Evolutionary conservation across 75 land plant species (phyloP).

Genomic region (Ceratopteris richardii): DNA sequence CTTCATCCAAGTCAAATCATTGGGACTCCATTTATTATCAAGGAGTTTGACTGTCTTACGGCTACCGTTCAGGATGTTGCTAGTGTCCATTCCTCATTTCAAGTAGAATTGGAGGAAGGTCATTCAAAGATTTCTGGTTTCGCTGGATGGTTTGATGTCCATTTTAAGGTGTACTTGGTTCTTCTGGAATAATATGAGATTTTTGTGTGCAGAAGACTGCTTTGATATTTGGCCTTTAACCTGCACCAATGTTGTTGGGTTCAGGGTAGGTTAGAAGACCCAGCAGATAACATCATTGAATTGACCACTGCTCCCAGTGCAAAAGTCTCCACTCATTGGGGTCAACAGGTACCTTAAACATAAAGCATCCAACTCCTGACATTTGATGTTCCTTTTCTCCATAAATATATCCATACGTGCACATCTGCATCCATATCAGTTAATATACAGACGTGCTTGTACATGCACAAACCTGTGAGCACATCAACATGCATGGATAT

Average conservation of each 20-base stretch:
- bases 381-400: no score
- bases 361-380: no score
- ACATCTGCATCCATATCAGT: no score
- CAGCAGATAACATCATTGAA: constrained; percentile 55
- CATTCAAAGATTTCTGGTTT: constrained; percentile 55
- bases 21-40: constrained; percentile 58
- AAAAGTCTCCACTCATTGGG: constrained; percentile 78
- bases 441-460: no score
- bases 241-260: no score
- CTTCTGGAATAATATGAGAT: background rate
- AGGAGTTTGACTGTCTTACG: constrained; percentile 78
- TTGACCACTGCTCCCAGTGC: constrained; percentile 81
- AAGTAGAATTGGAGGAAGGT: constrained; percentile 30
- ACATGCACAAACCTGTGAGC: no score
- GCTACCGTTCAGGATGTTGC: constrained; percentile 61
- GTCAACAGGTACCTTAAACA: constrained; percentile 81
- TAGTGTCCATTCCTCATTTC: constrained; percentile 35
- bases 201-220: background rate
- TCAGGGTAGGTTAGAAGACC: constrained; percentile 66
- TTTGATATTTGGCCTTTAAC: background rate
- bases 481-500: no score
- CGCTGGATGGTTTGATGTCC: constrained; percentile 99
- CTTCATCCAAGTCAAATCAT: constrained; percentile 80
- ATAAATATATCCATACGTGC: no score
- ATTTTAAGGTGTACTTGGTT: constrained; percentile 52